A percentile compares a stretch with the other conserved stretches of the same genome.
These are phyloP conservation scores for Hypholoma sublateritium DNA, from an alignment of 768 basidiomycete genomes.

Conservation along the genomic window DNA sequence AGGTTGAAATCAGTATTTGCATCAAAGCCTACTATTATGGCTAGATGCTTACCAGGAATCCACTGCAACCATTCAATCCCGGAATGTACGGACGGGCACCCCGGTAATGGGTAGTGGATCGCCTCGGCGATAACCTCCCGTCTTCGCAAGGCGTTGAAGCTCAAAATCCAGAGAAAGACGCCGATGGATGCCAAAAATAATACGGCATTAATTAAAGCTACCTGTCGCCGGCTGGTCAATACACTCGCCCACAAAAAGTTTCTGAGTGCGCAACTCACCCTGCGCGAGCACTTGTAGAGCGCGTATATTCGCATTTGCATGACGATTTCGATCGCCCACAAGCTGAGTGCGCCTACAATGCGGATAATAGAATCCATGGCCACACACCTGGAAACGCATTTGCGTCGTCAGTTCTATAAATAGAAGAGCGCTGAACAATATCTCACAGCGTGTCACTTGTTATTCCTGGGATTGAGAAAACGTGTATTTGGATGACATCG, in stretches of 20 bases:
- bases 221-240: slow-evolving; percentile 17
- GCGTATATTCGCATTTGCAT: slow-evolving; percentile 48
- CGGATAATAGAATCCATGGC: slow-evolving; percentile 44
- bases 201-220: slow-evolving; percentile 35
- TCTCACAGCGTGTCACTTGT: slow-evolving; percentile 35
- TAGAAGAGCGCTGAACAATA: not conserved
- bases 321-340: slow-evolving; percentile 51
- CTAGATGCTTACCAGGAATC: slow-evolving; percentile 34
- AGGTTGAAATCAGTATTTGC: not conserved
- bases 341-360: slow-evolving; percentile 38
- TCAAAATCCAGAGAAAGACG: slow-evolving; percentile 38
- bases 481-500: slow-evolving; percentile 44
- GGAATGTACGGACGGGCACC: slow-evolving; percentile 38
- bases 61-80: slow-evolving; percentile 43
- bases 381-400: slow-evolving; percentile 32
- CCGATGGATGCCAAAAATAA: slow-evolving; percentile 39
- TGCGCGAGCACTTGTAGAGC: slow-evolving; percentile 35
- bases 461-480: slow-evolving; percentile 38
- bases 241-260: not conserved
- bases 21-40: not conserved
- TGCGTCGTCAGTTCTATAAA: not conserved
- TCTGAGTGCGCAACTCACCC: slow-evolving; percentile 11
- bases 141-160: slow-evolving; percentile 32
- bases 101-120: slow-evolving; percentile 36
- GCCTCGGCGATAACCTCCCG: slow-evolving; percentile 34